These are phyloP conservation scores for Calonectria hongkongensis DNA, from an alignment of 2,329 filamentous ascomycete genomes.

Conservation along the genomic window DNA sequence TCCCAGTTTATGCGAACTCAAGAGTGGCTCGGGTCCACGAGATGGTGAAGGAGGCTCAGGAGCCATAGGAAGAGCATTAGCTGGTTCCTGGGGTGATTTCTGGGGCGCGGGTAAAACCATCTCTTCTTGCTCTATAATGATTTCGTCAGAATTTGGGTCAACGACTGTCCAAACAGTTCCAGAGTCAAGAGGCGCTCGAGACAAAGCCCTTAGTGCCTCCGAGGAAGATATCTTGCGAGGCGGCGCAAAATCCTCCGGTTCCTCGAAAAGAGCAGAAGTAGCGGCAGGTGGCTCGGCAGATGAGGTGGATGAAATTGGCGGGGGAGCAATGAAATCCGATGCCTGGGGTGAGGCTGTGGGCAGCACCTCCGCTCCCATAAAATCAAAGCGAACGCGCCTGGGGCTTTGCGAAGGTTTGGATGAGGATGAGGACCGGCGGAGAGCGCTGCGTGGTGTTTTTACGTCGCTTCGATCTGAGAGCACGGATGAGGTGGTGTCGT, in stretches of 20 bases:
- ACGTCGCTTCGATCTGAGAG: constrained; percentile 72
- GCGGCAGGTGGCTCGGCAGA: constrained; percentile 55
- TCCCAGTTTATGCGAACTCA: constrained; percentile 46
- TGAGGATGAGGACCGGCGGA: constrained; percentile 73
- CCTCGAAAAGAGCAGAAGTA: constrained; percentile 60
- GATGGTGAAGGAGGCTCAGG: constrained; percentile 46
- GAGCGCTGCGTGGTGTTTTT: constrained; percentile 71
- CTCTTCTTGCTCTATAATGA: constrained; percentile 46
- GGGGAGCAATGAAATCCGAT: constrained; percentile 57
- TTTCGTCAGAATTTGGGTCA: constrained; percentile 59
- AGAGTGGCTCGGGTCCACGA: constrained; percentile 45
- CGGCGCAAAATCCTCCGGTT: constrained; percentile 63
- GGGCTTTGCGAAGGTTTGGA: constrained; percentile 71
- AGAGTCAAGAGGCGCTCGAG: constrained; percentile 70
- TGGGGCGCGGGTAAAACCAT: constrained; percentile 35
- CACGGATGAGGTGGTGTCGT: constrained; percentile 70
- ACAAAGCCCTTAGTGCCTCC: constrained; percentile 71
- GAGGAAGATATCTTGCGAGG: constrained; percentile 75
- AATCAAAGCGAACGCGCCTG: constrained; percentile 78
- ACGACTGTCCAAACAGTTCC: constrained; percentile 72
- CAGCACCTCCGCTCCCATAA: constrained; percentile 76
- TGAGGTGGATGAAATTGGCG: constrained; percentile 51
- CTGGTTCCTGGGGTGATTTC: constrained; percentile 25
- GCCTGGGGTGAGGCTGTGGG: constrained; percentile 74
- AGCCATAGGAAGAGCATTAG: constrained; percentile 37